These are phyloP conservation scores for Rhynchospora pubera DNA, from an alignment of 176 grass and related monocot species.

Conservation along the genomic window DNA sequence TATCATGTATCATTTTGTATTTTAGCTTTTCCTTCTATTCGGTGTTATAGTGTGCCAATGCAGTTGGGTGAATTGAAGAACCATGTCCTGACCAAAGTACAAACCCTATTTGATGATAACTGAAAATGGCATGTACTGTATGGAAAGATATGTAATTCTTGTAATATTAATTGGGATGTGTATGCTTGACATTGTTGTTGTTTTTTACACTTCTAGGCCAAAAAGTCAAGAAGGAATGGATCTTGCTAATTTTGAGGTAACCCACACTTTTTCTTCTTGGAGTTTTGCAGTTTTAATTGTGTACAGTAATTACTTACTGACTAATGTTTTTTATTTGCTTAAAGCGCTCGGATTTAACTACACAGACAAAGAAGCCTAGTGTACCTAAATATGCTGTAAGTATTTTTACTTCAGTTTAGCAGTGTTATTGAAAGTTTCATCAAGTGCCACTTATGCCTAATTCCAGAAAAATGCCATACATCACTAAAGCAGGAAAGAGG, in stretches of 20 bases:
- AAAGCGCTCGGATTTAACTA: constrained; percentile 44
- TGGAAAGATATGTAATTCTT: too few species aligned
- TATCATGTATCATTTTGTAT: neutral
- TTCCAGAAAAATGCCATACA: neutral
- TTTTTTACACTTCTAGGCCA: constrained; percentile 12
- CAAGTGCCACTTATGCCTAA: neutral
- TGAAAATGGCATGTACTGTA: neutral
- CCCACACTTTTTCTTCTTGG: neutral
- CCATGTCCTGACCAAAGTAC: neutral
- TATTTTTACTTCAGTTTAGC: neutral
- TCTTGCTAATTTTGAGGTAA: constrained; percentile 24
- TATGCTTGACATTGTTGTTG: neutral
- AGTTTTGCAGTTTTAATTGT: neutral
- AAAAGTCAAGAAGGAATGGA: constrained; percentile 14
- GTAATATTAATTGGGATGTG: too few species aligned
- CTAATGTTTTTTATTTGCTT: constrained; percentile 20
- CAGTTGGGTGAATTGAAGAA: neutral
- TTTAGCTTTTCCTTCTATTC: neutral
- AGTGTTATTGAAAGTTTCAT: neutral
- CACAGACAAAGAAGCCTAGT: constrained; percentile 28
- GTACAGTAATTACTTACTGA: neutral
- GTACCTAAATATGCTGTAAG: constrained; percentile 63
- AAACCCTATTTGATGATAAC: neutral
- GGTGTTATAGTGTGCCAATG: neutral
- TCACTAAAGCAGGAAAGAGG: constrained; percentile 31